Evolutionary conservation across 1,284 basidiomycete species (phyloP).

Genomic region (Heterobasidion irregulare): DNA sequence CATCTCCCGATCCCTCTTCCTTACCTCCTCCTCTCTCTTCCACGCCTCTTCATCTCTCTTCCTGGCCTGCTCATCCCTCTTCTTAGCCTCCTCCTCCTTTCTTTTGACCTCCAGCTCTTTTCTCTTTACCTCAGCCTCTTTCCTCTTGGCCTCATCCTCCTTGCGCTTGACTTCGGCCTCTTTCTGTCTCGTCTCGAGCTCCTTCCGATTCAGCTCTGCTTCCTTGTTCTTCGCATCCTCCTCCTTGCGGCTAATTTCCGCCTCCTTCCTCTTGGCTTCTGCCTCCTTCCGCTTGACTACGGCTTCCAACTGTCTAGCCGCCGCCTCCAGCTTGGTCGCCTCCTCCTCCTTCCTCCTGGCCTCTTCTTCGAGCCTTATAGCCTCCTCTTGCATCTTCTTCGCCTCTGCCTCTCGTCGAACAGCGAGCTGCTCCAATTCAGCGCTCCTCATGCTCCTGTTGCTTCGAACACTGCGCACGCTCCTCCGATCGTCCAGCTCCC

Average conservation of each 20-base stretch:
- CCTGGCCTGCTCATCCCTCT: not conserved
- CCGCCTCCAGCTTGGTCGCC: conserved; percentile 7
- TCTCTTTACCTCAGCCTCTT: not conserved
- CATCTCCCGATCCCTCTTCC: conserved; percentile 5
- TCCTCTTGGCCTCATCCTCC: conserved; percentile 2
- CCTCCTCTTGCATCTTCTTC: conserved; percentile 11
- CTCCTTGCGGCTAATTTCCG: not conserved
- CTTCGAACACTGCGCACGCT: conserved; percentile 10
- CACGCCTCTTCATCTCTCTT: conserved; percentile 2
- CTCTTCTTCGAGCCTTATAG: conserved; percentile 7
- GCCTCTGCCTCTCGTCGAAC: conserved; percentile 7
- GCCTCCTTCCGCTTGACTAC: conserved; percentile 2
- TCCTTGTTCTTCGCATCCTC: conserved; percentile 2
- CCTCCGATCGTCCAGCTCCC: conserved; percentile 10
- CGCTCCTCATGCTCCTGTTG: conserved; percentile 8
- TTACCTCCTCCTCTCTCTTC: conserved; percentile 6
- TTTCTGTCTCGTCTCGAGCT: not conserved
- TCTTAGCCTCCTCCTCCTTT: conserved; percentile 7
- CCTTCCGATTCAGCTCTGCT: conserved; percentile 2
- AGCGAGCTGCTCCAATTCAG: conserved; percentile 9
- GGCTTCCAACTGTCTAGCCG: conserved; percentile 3
- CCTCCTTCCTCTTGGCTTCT: not conserved
- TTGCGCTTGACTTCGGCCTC: not conserved
- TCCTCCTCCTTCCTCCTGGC: conserved; percentile 7
- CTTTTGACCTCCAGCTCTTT: conserved; percentile 3